phyloP scores from a whole-genome alignment of 805 yeast species.

The Schwanniomyces occidentalis region DNA sequence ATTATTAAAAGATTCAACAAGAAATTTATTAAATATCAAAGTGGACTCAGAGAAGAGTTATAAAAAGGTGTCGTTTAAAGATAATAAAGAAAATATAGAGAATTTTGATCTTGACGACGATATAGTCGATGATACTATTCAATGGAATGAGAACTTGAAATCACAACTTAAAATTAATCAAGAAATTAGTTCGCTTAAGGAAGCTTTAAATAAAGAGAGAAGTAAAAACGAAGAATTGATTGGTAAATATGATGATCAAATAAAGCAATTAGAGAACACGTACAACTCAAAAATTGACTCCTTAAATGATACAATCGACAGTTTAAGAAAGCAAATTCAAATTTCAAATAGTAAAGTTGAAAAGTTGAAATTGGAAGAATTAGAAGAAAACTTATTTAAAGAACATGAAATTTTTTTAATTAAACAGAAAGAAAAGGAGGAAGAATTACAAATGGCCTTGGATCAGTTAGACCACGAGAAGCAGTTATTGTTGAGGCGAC shows the following conservation, averaged over 20 bases:
- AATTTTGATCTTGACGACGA: constrained; percentile 12
- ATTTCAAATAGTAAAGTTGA: constrained; percentile 6
- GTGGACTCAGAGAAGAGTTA: constrained; percentile 7
- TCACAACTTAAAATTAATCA: constrained; percentile 1
- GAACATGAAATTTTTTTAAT: constrained; percentile 6
- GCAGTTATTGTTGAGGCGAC: constrained; percentile 1
- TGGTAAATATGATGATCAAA: constrained; percentile 1
- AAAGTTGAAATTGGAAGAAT: constrained; percentile 6
- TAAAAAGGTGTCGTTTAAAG: constrained; percentile 16
- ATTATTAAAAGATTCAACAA: constrained; percentile 17
- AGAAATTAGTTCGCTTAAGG: constrained; percentile 1
- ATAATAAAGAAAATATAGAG: constrained; percentile 2
- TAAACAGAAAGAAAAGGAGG: constrained; percentile 10
- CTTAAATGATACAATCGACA: constrained; percentile 4
- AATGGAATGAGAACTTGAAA: constrained; percentile 2
- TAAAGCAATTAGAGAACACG: constrained; percentile 2
- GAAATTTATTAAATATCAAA: constrained; percentile 10
- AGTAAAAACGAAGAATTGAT: constrained; percentile 2
- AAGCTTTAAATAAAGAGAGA: constrained; percentile 7
- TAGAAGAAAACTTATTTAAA: constrained; percentile 6
- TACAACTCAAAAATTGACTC: constrained; percentile 4
- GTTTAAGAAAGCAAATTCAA: constrained; percentile 1
- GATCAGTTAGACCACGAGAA: constrained; percentile 5
- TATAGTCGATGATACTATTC: constrained; percentile 14
- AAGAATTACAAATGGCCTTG: constrained; percentile 6